Evolutionary conservation across 192 early-diverging fungal genomes (phyloP), one percentile per base, ranked within the genome.

Genomic region (Rhizophagus clarus): DNA sequence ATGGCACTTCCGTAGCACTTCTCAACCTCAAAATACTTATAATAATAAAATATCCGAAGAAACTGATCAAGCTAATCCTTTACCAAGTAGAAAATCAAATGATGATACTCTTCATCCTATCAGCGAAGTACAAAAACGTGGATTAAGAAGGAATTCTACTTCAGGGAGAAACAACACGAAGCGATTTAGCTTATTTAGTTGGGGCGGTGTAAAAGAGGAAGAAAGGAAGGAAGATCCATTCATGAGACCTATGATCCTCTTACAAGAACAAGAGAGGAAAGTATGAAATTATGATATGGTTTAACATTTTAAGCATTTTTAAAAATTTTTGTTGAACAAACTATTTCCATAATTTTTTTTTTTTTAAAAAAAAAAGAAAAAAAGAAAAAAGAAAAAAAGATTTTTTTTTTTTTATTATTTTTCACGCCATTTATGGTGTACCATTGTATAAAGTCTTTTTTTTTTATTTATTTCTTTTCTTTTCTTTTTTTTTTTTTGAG

Each of bases 141-240:
- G 15, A 28, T 32, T 62, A 75, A n/a, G 74, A 75, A 56, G 60
- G 17, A 62, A 62, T n/a, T 75, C 74, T 37, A 29, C 56, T 8
- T 75, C 60, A 4, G 47, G n/a, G 61, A 12, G 24, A n/a, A 61
- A 34, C n/a, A 45, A 45, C 10, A 24, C 34, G 8, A 75, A 75
- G 37, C 74, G 74, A 12, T 62, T 45, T 12, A 75, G 74, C 20
- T 12, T 75, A 1, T 75, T 69, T 31, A 20, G 31, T 26, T 75
- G 74, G 74, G 49, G 10, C 62, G 72, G 40, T 51, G 45, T 6
- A 51, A 60, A 51, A 17, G 14, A n/a, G 24, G 76, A 14, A 28
- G 42, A 61, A 20, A 77, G 37, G 37, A 77, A 77, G 51, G 76
- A 77, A n/a, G 76, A 77, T 64, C 76, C 76, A 12, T 40, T 24